Conservation (phyloP, 495 filamentous ascomycete genomes). For the Geoglossum glabrum region DNA sequence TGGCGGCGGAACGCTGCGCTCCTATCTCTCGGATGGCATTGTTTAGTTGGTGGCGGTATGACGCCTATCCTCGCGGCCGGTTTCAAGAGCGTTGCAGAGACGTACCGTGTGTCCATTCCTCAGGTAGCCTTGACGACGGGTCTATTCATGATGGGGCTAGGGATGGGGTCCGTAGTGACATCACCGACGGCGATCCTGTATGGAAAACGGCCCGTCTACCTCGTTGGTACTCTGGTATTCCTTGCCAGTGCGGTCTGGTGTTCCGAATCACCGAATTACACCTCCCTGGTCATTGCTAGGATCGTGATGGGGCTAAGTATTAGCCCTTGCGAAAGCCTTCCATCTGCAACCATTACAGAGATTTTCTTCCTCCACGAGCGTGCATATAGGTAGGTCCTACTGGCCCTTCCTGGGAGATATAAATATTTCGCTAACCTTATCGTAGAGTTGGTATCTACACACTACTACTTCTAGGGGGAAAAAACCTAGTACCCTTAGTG, state of each 20-base stretch:
- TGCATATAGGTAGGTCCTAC: constrained; percentile 34
- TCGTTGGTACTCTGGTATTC: constrained; percentile 57
- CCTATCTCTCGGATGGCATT: constrained; percentile 74
- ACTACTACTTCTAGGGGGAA: constrained; percentile 69
- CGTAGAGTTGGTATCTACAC: constrained; percentile 84
- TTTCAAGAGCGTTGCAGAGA: constrained; percentile 58
- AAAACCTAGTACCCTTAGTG: constrained; percentile 76
- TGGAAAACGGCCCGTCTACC: constrained; percentile 84
- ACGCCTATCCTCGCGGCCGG: constrained; percentile 81
- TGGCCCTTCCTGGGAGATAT: not conserved
- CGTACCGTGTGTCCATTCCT: constrained; percentile 49
- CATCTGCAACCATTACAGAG: constrained; percentile 86
- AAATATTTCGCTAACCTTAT: not conserved
- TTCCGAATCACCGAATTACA: constrained; percentile 59
- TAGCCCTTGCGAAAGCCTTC: constrained; percentile 82
- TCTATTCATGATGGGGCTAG: constrained; percentile 87
- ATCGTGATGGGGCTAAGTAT: constrained; percentile 78
- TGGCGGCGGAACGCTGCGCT: constrained; percentile 70
- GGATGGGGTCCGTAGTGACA: constrained; percentile 61
- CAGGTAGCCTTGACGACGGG: constrained; percentile 79
- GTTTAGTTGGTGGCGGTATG: constrained; percentile 83
- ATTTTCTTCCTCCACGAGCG: constrained; percentile 94
- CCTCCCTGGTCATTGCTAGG: constrained; percentile 60
- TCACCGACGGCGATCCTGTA: constrained; percentile 83
- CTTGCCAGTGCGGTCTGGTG: constrained; percentile 69